Evolutionary conservation across 2,329 filamentous ascomycete species (phyloP).

Genomic region (Diplodia scrobiculata): DNA sequence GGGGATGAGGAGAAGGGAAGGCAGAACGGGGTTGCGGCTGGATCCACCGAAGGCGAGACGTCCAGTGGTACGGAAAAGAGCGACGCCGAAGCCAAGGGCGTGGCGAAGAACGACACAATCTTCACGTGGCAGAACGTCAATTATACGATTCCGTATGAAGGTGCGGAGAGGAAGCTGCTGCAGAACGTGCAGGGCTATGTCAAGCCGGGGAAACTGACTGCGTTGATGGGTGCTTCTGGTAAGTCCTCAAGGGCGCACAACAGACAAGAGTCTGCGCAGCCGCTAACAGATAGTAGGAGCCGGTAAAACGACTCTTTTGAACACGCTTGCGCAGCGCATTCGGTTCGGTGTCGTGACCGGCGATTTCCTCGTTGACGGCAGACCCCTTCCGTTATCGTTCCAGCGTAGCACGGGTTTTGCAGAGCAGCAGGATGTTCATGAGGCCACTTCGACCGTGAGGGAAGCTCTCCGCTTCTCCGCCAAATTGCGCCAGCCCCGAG

Average conservation of each 20-base stretch:
- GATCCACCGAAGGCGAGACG: slow-evolving; percentile 30
- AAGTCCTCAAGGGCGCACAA: neutral
- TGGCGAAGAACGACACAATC: slow-evolving; percentile 62
- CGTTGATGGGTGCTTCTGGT: slow-evolving; percentile 78
- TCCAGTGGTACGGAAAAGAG: slow-evolving; percentile 35
- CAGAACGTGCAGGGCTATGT: slow-evolving; percentile 71
- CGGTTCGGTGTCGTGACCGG: slow-evolving; percentile 50
- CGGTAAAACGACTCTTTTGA: slow-evolving; percentile 47
- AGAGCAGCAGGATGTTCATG: slow-evolving; percentile 69
- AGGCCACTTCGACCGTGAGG: slow-evolving; percentile 65
- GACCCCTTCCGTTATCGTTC: slow-evolving; percentile 45
- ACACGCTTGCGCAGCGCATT: slow-evolving; percentile 49
- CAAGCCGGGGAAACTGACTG: slow-evolving; percentile 73
- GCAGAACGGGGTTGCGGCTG: slow-evolving; percentile 33
- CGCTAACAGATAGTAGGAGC: slow-evolving; percentile 33
- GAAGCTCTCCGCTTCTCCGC: slow-evolving; percentile 69
- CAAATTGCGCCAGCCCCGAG: slow-evolving; percentile 62
- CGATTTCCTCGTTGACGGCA: slow-evolving; percentile 51
- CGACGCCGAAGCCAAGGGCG: slow-evolving; percentile 48
- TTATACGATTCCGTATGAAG: slow-evolving; percentile 65
- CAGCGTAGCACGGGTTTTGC: slow-evolving; percentile 58
- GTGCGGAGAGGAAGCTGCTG: slow-evolving; percentile 53
- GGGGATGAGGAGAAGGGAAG: slow-evolving; percentile 56
- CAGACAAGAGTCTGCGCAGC: neutral
- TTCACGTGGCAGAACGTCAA: slow-evolving; percentile 85